Conservation (phyloP, 2,329 filamentous ascomycete genomes). For the Penicillium brevicompactum region DNA sequence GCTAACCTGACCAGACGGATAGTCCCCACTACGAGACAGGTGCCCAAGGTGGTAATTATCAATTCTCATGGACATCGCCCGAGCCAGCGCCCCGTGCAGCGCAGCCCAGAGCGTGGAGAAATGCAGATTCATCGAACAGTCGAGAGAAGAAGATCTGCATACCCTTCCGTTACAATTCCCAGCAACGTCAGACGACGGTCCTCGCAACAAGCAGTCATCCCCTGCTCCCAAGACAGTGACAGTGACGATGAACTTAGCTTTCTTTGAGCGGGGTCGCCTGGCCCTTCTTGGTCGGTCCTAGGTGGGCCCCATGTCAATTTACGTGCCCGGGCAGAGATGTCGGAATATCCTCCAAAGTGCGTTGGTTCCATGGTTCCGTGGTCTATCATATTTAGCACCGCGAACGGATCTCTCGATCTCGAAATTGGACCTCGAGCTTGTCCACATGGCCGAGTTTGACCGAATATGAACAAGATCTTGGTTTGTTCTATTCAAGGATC, state of each 20-base stretch:
- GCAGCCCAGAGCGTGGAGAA: conserved; percentile 10
- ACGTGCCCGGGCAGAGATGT: neutral
- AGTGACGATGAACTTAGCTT: conserved; percentile 45
- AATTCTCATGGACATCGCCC: conserved; percentile 20
- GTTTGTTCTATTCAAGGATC: conserved; percentile 4
- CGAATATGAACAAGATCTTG: neutral
- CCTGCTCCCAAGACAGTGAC: conserved; percentile 32
- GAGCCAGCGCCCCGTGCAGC: neutral
- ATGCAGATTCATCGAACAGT: conserved; percentile 19
- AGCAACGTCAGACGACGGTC: neutral
- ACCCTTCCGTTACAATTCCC: conserved; percentile 8
- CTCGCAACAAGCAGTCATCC: conserved; percentile 22
- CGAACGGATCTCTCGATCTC: conserved; percentile 1
- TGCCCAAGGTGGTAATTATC: conserved; percentile 30
- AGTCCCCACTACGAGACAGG: neutral
- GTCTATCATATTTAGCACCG: conserved; percentile 1
- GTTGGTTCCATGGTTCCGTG: neutral
- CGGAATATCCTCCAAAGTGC: neutral
- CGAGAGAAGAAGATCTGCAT: conserved; percentile 17
- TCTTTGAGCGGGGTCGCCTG: conserved; percentile 21
- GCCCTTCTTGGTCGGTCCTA: neutral
- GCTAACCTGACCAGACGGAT: conserved; percentile 8
- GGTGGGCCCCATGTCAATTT: neutral
- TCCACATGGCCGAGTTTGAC: neutral
- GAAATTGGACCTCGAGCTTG: neutral